Evolutionary conservation across 257 asterid species (phyloP).

Genomic region (Solanum dulcamara): DNA sequence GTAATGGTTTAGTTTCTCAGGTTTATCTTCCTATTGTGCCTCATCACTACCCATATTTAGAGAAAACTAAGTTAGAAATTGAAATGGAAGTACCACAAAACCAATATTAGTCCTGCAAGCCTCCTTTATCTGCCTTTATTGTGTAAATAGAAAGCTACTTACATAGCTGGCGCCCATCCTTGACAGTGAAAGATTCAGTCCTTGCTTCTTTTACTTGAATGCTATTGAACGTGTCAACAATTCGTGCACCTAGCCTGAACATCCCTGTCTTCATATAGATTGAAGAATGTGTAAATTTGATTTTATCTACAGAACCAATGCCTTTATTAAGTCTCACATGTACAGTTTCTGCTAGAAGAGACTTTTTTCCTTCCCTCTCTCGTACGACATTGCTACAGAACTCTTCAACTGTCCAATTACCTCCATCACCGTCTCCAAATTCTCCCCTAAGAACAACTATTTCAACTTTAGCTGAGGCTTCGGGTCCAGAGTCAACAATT

Average conservation of each 20-base stretch:
- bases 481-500: constrained; percentile 20
- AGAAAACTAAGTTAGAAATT: not conserved
- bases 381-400: constrained; percentile 11
- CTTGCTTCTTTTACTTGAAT: constrained; percentile 24
- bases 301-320: constrained; percentile 1
- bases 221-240: not conserved
- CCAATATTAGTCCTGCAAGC: not conserved
- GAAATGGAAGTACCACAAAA: not conserved
- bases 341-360: constrained; percentile 28
- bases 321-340: constrained; percentile 26
- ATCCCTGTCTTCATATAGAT: not conserved
- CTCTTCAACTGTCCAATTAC: constrained; percentile 16
- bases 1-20: not conserved
- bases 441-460: constrained; percentile 28
- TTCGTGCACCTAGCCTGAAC: constrained; percentile 36
- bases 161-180: constrained; percentile 29
- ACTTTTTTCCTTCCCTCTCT: constrained; percentile 17
- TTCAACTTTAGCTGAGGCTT: constrained; percentile 27
- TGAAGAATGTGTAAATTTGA: constrained; percentile 21
- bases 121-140: not conserved
- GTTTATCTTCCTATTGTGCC: not conserved
- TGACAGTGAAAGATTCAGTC: constrained; percentile 25
- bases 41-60: not conserved
- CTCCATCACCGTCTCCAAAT: constrained; percentile 1
- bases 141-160: not conserved